Conservation (phyloP, 306 rosid genomes). For the Cicer arietinum region DNA sequence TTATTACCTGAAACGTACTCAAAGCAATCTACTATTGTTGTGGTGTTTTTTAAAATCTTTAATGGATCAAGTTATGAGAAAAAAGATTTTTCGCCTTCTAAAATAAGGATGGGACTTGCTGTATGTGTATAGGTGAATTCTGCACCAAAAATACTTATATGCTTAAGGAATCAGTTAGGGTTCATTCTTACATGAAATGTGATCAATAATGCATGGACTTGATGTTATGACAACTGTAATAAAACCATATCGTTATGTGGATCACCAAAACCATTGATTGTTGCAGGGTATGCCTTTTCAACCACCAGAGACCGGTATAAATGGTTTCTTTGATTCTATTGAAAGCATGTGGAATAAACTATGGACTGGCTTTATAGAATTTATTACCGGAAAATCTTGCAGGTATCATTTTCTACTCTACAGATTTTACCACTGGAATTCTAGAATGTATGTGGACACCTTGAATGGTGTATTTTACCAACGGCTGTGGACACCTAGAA, state of each 20-base stretch:
- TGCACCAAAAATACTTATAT: too few species aligned
- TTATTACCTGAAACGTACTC: not conserved
- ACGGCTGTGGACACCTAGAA: not conserved
- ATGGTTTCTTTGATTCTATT: conserved; percentile 72
- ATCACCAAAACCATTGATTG: conserved; percentile 32
- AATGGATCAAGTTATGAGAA: conserved; percentile 9
- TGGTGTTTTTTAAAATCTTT: conserved; percentile 16
- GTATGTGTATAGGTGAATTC: not conserved
- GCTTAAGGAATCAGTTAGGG: too few species aligned
- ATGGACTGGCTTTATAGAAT: conserved; percentile 61
- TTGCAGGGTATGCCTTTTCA: conserved; percentile 75
- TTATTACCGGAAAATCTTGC: conserved; percentile 81
- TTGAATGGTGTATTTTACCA: not conserved
- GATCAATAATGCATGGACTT: too few species aligned
- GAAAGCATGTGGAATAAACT: conserved; percentile 67
- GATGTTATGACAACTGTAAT: not conserved
- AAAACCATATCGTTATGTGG: conserved; percentile 26
- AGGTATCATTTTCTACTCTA: conserved; percentile 55
- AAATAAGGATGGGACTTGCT: conserved; percentile 15
- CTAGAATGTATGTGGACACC: not conserved
- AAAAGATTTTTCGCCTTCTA: not conserved
- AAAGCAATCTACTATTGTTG: not conserved
- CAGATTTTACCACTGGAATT: conserved; percentile 25
- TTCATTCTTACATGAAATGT: too few species aligned
- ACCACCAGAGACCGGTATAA: conserved; percentile 61